Base-by-base conservation (phyloP, 1,139 yeast genomes). In the Magnusiomyces ingens region DNA sequence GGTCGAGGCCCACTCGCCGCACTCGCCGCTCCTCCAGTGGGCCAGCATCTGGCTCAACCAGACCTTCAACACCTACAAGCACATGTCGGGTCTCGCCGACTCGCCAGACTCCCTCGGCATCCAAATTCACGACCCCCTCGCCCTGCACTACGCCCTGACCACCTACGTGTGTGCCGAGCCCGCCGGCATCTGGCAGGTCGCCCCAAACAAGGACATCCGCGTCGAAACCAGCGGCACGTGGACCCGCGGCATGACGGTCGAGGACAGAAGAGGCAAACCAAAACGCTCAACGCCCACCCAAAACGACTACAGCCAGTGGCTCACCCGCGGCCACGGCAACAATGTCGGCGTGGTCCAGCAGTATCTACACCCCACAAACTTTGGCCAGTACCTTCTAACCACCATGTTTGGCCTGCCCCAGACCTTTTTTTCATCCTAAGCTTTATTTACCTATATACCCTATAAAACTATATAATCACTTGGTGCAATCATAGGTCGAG, bases 111-210 rank as follows among this genome's bases (percentile, higher is more conserved):
- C 57, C 2, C 51, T 56, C 15, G 32, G 38, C 8, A 50, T 69
- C 45, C 62, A 67, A 35, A 59, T 72, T 58, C 76, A 73, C 54
- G 76, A 73, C 57, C 76, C 76, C 1, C 62, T 73, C 38, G 72
- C 76, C 1, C 64, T 69, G n/a, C 68, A 65, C 59, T 72, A 65
- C 55, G 69, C 68, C 4, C 56, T 69, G 21, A 53, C 26, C 8
- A 26, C 8, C 32, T 8, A 26, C 10, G n/a, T 8, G 2, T 21
- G 43, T 35, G 26, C 6, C n/a, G 36, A 43, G n/a, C n/a, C n/a
- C 35, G 11, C 42, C 35, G 6, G 8, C 15, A 36, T 22, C 43
- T 70, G 75, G 74, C 52, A 45, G 2, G 51, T 68, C n/a, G 57
- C 58, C 3, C 50, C 55, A 13, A 56, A 55, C 12, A 58, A 60